phyloP scores from a whole-genome alignment of 2,329 filamentous ascomycete genomes.

The Aspergillus tanneri region DNA sequence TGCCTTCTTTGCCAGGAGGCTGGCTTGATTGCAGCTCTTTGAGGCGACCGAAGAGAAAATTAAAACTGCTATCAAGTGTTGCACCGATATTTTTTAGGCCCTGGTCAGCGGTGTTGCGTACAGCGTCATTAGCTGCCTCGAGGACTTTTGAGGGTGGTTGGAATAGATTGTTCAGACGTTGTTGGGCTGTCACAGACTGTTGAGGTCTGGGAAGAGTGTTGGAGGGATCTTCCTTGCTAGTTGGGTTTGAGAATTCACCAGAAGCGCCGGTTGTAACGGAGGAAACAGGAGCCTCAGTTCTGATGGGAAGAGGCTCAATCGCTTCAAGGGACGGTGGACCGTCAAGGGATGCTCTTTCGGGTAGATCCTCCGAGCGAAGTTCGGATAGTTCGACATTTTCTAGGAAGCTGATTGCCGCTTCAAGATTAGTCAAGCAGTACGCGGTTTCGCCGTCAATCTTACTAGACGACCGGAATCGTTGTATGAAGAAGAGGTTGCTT shows the following conservation, averaged over 20 bases:
- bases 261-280: constrained; percentile 30
- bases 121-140: constrained; percentile 77
- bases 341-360: constrained; percentile 65
- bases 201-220: constrained; percentile 35
- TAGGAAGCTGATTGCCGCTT: constrained; percentile 90
- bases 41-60: constrained; percentile 84
- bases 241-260: constrained; percentile 32
- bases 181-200: constrained; percentile 52
- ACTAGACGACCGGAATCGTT: constrained; percentile 79
- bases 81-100: constrained; percentile 87
- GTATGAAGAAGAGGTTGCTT: constrained; percentile 93
- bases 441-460: constrained; percentile 92
- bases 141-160: constrained; percentile 80
- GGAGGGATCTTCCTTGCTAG: constrained; percentile 30
- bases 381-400: constrained; percentile 94
- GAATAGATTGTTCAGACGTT: constrained; percentile 80
- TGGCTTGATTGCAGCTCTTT: constrained; percentile 63
- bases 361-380: constrained; percentile 74
- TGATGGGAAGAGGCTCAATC: constrained; percentile 25
- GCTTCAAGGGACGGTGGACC: constrained; percentile 34
- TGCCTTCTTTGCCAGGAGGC: constrained; percentile 41
- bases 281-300: constrained; percentile 27
- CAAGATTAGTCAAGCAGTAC: constrained; percentile 93
- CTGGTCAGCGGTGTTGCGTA: constrained; percentile 86
- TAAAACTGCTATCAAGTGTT: constrained; percentile 88